Evolutionary conservation across 345 rosid species (phyloP).

Genomic region (Rhizophora mangle): DNA sequence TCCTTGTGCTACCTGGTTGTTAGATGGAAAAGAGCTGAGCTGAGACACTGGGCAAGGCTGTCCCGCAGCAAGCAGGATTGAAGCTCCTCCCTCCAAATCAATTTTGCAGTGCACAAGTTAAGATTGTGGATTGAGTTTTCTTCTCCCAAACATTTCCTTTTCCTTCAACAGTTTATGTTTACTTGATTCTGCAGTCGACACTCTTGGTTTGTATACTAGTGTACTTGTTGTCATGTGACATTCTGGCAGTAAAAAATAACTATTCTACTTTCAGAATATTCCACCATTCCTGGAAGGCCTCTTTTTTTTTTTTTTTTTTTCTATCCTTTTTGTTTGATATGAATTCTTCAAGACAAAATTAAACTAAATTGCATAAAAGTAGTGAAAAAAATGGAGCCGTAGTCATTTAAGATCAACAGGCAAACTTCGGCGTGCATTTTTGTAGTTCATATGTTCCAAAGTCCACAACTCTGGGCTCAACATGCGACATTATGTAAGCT

Average conservation of each 20-base stretch:
- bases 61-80: slow-evolving; percentile 77
- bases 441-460: no score
- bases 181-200: not conserved
- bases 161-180: not conserved
- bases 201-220: not conserved
- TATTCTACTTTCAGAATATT: no score
- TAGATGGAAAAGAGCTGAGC: slow-evolving; percentile 94
- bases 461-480: no score
- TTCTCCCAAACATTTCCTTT: not conserved
- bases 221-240: not conserved
- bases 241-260: not conserved
- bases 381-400: no score
- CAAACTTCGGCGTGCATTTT: no score
- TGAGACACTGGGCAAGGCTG: slow-evolving; percentile 78
- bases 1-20: slow-evolving; percentile 76
- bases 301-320: no score
- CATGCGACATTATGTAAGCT: no score
- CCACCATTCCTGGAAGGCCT: no score
- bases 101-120: not conserved
- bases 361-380: no score
- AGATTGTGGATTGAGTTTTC: not conserved
- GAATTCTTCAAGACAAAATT: no score
- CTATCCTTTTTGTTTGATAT: no score
- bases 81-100: slow-evolving; percentile 10
- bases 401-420: no score